Evolutionary conservation across 2,329 filamentous ascomycete genomes (phyloP), one percentile per base, ranked within the genome.

Genomic region (Hypoxylon sp.): DNA sequence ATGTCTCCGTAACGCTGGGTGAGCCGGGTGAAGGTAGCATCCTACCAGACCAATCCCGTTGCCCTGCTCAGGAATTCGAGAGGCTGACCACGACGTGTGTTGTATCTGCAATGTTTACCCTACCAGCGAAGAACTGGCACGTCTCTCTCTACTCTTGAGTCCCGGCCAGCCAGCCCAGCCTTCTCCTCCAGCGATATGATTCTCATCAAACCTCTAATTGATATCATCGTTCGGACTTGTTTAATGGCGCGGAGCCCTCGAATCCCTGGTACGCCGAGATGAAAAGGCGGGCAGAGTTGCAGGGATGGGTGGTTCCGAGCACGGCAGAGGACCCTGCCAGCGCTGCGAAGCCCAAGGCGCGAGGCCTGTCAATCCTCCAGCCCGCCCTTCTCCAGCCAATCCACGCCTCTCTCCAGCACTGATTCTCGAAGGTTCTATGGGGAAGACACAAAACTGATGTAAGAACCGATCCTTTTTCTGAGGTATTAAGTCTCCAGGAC

Each of bases 391-490:
- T 45, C 56, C 52, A 52, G 43, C 60, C 60, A 63, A 63, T 63
- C 49, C 37, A 48, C 46, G 47, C 56, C 57, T 56, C 55, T 60
- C 48, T 46, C 38, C 33, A 43, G 27, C 45, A 47, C 47, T 59
- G 66, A 71, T 79, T 79, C 77, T 77, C 74, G 77, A 79, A 78
- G 63, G 70, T 79, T 79, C 77, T 74, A 75, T 78, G 76, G 73
- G 63, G 66, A 50, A 53, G 41, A 48, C 35, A 41, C 37, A 60
- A 58, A 48, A 55, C 56, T 63, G 60, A 60, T 63, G 57, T 63
- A 55, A 60, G 56, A 49, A 31, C 31, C 31, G n/a, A 17, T 13
- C 31, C 31, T 33, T n/a, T 35, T 15, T 38, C 45, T 35, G 24
- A 54, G 40, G 48, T 47, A 46, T 57, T 27, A 27, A 41, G n/a